These are phyloP conservation scores for Lanmaoa rubissima DNA, from an alignment of 768 basidiomycete genomes.

Conservation along the genomic window DNA sequence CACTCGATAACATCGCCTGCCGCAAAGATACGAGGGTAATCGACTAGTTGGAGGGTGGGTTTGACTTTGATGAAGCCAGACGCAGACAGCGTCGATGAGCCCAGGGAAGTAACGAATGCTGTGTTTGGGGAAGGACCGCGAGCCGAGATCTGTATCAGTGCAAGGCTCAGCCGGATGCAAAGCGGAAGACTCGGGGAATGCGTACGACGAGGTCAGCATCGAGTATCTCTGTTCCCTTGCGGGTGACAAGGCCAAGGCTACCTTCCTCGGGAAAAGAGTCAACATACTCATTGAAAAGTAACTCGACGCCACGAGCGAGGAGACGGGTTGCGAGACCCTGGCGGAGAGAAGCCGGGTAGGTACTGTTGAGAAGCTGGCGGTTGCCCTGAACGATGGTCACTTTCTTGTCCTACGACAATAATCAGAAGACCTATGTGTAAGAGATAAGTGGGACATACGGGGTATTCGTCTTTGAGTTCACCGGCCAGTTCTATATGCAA, in stretches of 20 bases:
- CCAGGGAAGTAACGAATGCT: constrained; percentile 48
- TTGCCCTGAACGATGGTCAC: constrained; percentile 63
- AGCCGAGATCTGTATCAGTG: constrained; percentile 21
- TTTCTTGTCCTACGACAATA: constrained; percentile 31
- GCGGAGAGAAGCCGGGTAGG: constrained; percentile 56
- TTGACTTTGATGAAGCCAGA: constrained; percentile 48
- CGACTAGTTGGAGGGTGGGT: constrained; percentile 55
- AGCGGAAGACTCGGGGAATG: not conserved
- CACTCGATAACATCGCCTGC: constrained; percentile 64
- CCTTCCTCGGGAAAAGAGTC: constrained; percentile 44
- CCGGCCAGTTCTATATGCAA: constrained; percentile 39
- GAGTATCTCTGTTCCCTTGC: constrained; percentile 45
- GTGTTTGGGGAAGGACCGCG: constrained; percentile 50
- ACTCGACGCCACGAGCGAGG: constrained; percentile 42
- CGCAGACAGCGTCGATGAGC: constrained; percentile 33
- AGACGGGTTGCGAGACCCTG: constrained; percentile 43
- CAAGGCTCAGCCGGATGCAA: not conserved
- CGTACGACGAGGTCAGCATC: constrained; percentile 60
- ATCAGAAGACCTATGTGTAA: constrained; percentile 6
- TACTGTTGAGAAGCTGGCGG: constrained; percentile 50
- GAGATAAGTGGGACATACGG: constrained; percentile 27
- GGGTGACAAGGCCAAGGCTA: constrained; percentile 42
- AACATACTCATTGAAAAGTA: constrained; percentile 53
- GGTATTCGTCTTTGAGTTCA: constrained; percentile 43
- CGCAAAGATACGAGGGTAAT: constrained; percentile 57